Evolutionary conservation across 306 rosid species (phyloP).

Genomic region (Citrullus amarus): DNA sequence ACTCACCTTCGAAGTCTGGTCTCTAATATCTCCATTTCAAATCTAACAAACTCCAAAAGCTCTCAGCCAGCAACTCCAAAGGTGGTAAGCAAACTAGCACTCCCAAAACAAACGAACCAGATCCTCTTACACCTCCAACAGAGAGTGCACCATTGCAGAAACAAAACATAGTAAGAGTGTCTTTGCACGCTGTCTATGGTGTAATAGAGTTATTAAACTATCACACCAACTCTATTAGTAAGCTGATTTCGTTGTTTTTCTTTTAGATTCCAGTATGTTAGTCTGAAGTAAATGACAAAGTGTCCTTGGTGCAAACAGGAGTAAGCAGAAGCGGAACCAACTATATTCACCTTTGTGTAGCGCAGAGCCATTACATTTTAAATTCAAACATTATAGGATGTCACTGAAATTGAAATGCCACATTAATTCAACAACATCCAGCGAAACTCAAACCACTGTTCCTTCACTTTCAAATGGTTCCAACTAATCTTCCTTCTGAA

Average conservation of each 20-base stretch:
- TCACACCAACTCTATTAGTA: not conserved
- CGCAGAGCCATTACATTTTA: not conserved
- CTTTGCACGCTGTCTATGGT: not conserved
- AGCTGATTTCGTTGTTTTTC: not conserved
- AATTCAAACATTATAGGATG: not conserved
- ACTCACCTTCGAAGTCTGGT: not conserved
- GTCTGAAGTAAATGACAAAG: not conserved
- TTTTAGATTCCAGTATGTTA: not conserved
- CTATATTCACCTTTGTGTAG: not conserved
- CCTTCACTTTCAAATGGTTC: not conserved
- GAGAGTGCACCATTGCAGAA: not conserved
- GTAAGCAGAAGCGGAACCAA: not conserved
- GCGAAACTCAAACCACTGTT: not conserved
- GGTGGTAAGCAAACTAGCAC: not conserved
- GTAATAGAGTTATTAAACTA: not conserved
- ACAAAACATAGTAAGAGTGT: not conserved
- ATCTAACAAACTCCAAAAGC: not conserved
- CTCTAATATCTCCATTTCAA: not conserved
- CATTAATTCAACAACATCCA: not conserved
- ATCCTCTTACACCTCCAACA: not conserved
- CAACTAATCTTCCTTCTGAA: not conserved
- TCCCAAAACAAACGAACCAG: not conserved
- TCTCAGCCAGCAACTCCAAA: not conserved
- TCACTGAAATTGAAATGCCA: not conserved
- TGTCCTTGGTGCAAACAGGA: not conserved